Conservation (phyloP, 768 basidiomycete genomes). For the Coprinopsis sp. region DNA sequence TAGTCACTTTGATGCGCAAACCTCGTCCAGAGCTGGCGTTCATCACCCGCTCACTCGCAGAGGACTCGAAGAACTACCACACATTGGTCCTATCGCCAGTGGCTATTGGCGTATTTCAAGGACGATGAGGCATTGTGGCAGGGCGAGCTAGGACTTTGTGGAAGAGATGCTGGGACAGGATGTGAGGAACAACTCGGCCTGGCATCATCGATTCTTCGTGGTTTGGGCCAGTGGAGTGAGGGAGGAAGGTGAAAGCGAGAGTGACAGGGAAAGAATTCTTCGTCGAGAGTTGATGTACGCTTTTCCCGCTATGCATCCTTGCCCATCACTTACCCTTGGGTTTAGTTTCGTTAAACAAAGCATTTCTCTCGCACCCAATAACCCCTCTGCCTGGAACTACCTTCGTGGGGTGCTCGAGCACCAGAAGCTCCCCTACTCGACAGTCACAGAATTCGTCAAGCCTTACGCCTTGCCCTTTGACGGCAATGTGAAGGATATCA, state of each 20-base stretch:
- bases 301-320: conserved; percentile 6
- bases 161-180: conserved; percentile 69
- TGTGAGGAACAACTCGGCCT: conserved; percentile 93
- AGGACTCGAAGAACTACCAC: conserved; percentile 95
- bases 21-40: conserved; percentile 73
- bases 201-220: conserved; percentile 94
- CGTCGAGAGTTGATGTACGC: conserved; percentile 75
- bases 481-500: conserved; percentile 33
- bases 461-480: conserved; percentile 50
- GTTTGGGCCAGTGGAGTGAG: conserved; percentile 66
- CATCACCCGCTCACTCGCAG: conserved; percentile 63
- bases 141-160: conserved; percentile 69
- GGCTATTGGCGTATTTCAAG: conserved; percentile 84
- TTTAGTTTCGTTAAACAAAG: conserved; percentile 75
- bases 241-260: conserved; percentile 54
- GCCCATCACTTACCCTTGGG: background rate
- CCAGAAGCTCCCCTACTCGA: conserved; percentile 52
- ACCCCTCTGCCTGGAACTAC: conserved; percentile 96
- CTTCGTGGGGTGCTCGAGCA: conserved; percentile 77
- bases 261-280: conserved; percentile 54
- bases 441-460: conserved; percentile 53
- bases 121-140: conserved; percentile 63
- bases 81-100: conserved; percentile 98
- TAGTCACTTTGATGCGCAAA: conserved; percentile 52
- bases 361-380: conserved; percentile 86